Base-by-base conservation (phyloP, 2,329 filamentous ascomycete genomes). In the Talaromyces sp. region DNA sequence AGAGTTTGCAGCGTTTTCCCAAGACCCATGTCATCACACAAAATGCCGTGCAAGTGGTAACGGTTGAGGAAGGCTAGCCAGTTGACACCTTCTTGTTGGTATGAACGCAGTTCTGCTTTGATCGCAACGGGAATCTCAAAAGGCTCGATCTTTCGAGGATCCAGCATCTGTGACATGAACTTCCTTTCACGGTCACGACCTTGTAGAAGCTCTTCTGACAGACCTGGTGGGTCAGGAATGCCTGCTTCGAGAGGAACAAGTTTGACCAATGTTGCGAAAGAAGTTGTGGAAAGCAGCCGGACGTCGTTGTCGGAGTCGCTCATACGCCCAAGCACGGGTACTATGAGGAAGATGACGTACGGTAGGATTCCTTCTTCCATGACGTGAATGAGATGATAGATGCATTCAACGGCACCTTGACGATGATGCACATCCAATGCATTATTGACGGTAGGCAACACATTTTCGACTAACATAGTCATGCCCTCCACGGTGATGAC, bases 11-110 rank as follows among this genome's bases (percentile, higher is more conserved):
- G 82, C 1, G 95, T 99, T 81, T 99, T 99, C 59, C 95, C 95
- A 33, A 99, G 90, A 73, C 95, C 95, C 95, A 99, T 99, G 76
- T 99, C 95, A 73, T 99, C 95, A 75, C 95, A 99, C 66, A 99
- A 91, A 77, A 99, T 97, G 58, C 95, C 95, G 72, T 99, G 96
- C 1, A 99, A 87, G 73, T 99, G 94, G 75, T 98, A 99, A 65
- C 93, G 93, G 76, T 99, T 99, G 70, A 99, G 88, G 81, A 99
- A 99, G 64, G 96, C 89, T 60, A 99, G 87, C 95, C 95, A 99
- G 75, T 99, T 99, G 74, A 99, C 94, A 75, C 95, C 95, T 62
- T 99, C 95, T 78, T 99, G 95, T 77, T 99, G 96, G 75, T 99
- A 99, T 0, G 93, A 96, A 68, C 95, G 91, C 60, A 99, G 86